Base-by-base conservation (phyloP, 257 asterid species). In the Primulina tabacum region DNA sequence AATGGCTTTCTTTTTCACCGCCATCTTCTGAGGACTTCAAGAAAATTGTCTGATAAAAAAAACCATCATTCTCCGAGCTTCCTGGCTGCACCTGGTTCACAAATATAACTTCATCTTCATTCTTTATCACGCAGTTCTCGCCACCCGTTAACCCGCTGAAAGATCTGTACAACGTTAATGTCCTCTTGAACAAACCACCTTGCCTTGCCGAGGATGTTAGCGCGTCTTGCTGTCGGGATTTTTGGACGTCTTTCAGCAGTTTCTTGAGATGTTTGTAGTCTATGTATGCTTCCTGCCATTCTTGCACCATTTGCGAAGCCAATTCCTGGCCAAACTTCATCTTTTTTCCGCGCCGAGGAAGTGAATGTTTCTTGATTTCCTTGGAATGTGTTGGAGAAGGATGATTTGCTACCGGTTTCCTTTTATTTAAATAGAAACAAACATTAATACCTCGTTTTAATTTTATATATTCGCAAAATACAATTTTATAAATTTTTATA, bases 281-380 rank as follows among this genome's bases (percentile, higher is more conserved):
- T 90, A 88, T 78, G 87, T 90, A 92, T 2, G 91, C 91, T 50
- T 60, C 74, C 71, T 83, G 89, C 96, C 95, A 89, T 90, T 92
- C 98, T 40, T 70, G 97, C 35, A 92, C 92, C 96, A 88, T 85
- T 73, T 92, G 97, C 68, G 90, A 85, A 66, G 86, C 82, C 57
- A 86, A 69, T 75, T 92, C 98, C 79, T 87, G 89, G 69, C 98
- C 96, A n/a, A 92, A 92, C 88, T 92, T 92, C 98, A 92, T 92
- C 68, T 78, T 82, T 24, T 43, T 43, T 43, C 6, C 4, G 17
- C 1, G 2, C 17, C 0, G 50, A 3, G 0, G 1, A 12, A 12
- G 53, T 4, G 47, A 38, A 9, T 43, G 53, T 43, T 43, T 43
- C 47, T 43, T 43, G 53, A 43, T 43, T 43, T 43, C 12, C 17